Conservation (phyloP, 345 rosid genomes). For the Dimocarpus longan region DNA sequence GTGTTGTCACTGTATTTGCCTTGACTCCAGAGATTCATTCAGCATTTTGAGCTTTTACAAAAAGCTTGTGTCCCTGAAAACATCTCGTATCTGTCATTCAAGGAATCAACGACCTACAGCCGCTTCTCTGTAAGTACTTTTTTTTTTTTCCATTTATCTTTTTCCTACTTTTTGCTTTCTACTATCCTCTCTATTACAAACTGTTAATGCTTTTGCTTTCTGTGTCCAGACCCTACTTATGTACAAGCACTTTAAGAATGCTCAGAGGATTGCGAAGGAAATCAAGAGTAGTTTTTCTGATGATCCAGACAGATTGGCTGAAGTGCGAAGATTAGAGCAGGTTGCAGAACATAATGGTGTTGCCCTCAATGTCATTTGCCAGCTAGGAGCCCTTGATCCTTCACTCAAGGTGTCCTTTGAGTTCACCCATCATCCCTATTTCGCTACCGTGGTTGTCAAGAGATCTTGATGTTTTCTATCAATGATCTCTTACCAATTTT, state of each 20-base stretch:
- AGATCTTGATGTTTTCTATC: slow-evolving; percentile 56
- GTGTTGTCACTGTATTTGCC: slow-evolving; percentile 13
- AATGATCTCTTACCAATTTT: slow-evolving; percentile 41
- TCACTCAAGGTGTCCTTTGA: slow-evolving; percentile 91
- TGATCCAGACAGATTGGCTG: slow-evolving; percentile 73
- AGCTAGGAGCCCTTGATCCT: slow-evolving; percentile 55
- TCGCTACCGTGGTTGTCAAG: slow-evolving; percentile 84
- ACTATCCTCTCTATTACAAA: background rate
- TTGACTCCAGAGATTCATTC: slow-evolving; percentile 71
- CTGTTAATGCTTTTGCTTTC: background rate
- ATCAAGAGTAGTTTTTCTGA: slow-evolving; percentile 67
- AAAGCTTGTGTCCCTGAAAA: slow-evolving; percentile 89
- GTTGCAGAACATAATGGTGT: slow-evolving; percentile 91
- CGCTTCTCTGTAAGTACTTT: slow-evolving; percentile 71
- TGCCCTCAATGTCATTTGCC: slow-evolving; percentile 68
- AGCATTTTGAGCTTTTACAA: slow-evolving; percentile 94
- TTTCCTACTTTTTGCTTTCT: background rate
- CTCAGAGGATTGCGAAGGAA: slow-evolving; percentile 82
- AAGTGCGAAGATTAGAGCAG: slow-evolving; percentile 73
- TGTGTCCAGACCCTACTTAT: slow-evolving; percentile 50
- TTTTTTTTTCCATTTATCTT: background rate
- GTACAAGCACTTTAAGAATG: slow-evolving; percentile 87
- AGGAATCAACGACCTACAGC: slow-evolving; percentile 70
- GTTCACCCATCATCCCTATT: slow-evolving; percentile 83
- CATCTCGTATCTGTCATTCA: slow-evolving; percentile 65